Base-by-base conservation (phyloP, 805 yeast species). In the Barnettozyma sp. region DNA sequence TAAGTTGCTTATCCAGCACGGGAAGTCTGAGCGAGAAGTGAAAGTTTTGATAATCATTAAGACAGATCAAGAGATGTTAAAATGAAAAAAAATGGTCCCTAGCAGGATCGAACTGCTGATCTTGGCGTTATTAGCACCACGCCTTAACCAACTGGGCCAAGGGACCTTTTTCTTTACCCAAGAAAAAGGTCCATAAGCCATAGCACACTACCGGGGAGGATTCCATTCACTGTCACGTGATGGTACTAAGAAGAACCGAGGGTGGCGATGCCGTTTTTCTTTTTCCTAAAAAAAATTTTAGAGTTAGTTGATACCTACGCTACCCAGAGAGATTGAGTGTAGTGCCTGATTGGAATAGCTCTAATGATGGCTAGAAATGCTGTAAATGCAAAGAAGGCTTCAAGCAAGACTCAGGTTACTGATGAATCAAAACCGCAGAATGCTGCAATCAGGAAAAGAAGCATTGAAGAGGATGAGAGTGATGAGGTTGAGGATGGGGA, bases 71-170 rank as follows among this genome's bases (percentile, higher is more conserved):
- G n/a, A n/a, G n/a, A n/a, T n/a, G n/a, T n/a, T n/a, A n/a, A n/a
- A n/a, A n/a, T 22, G 29, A 33, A 41, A 39, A 34, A 16, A 36
- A 60, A 54, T 76, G 83, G 75, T 76, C 82, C 81, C 82, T 76
- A 74, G 81, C 83, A 73, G 83, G 83, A 75, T 77, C 82, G 83
- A 77, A 77, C 84, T 73, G 84, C 82, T 74, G 84, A 77, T 76
- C 84, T 56, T 56, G 58, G 58, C 58, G 58, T 55, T 66, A 67
- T 67, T 68, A 68, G 73, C 71, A 66, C 71, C 68, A 67, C 71
- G 72, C 73, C 73, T 66, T 68, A 67, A 68, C 73, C 73, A 67
- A 65, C 73, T 68, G 68, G 73, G 73, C 73, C 73, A 68, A 66
- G 72, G 70, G 72, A 68, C 63, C 70, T 16, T 19, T 11, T 20